Percentiles rank a stretch among this genome's conserved stretches.
phyloP scores from a whole-genome alignment of 2,329 filamentous ascomycete genomes.

The Tolypocladium nubicola region DNA sequence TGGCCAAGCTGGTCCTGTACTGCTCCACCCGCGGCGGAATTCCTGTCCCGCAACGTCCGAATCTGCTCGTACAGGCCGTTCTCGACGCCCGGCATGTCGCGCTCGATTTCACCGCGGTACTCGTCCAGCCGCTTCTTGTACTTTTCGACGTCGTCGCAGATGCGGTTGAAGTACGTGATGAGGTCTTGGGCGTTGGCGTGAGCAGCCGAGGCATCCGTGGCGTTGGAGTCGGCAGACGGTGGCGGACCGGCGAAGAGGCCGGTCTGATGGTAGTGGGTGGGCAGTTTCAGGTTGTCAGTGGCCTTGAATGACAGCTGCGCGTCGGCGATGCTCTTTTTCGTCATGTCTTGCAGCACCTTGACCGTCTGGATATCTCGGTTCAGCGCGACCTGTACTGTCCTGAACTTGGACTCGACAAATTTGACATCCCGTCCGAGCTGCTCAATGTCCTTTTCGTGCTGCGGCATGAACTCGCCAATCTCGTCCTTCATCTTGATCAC shows the following conservation, averaged over 20 bases:
- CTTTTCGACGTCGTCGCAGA: constrained; percentile 30
- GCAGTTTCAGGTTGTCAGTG: constrained; percentile 64
- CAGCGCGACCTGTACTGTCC: constrained; percentile 31
- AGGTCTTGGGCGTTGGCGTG: constrained; percentile 30
- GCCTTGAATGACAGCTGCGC: constrained; percentile 63
- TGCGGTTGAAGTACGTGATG: constrained; percentile 33
- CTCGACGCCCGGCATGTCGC: constrained; percentile 36
- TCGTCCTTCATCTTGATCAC: constrained; percentile 73
- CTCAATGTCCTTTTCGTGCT: constrained; percentile 37
- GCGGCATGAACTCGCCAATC: constrained; percentile 56
- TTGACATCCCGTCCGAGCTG: constrained; percentile 35
- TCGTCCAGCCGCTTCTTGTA: constrained; percentile 32
- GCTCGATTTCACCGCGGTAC: constrained; percentile 34
- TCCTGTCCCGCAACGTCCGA: constrained; percentile 22
- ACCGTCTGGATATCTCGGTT: constrained; percentile 52
- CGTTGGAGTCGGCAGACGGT: constrained; percentile 15
- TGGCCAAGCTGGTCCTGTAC: constrained; percentile 28
- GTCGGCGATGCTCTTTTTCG: constrained; percentile 56
- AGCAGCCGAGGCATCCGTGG: constrained; percentile 21
- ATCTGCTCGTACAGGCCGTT: constrained; percentile 35
- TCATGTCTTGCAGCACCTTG: constrained; percentile 47
- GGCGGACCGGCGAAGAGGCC: constrained; percentile 28
- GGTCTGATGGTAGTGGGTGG: constrained; percentile 42
- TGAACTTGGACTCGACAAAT: constrained; percentile 39
- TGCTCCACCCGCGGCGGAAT: constrained; percentile 12